Conservation (phyloP, 495 filamentous ascomycete genomes). For the Penicillium fimorum region DNA sequence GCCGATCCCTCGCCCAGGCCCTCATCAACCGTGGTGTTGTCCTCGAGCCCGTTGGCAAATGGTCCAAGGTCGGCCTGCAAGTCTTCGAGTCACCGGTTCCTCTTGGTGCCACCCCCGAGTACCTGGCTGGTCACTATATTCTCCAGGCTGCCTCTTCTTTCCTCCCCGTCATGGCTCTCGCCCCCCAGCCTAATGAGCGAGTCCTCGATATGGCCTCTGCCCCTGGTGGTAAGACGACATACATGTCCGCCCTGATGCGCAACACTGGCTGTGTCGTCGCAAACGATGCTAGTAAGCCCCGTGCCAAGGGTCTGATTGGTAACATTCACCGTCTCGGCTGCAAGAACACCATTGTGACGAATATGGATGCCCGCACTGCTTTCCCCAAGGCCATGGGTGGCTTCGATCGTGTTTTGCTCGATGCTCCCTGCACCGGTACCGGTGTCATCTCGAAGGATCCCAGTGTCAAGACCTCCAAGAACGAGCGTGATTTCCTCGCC, state of each 20-base stretch:
- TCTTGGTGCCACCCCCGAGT: constrained; percentile 96
- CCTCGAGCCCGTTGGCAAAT: constrained; percentile 95
- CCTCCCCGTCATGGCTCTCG: constrained; percentile 95
- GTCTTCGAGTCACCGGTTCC: constrained; percentile 93
- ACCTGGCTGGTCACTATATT: constrained; percentile 96
- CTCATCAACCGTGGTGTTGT: constrained; percentile 97
- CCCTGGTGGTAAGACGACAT: constrained; percentile 95
- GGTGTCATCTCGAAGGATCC: constrained; percentile 95
- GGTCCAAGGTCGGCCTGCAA: constrained; percentile 96
- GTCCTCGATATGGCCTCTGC: constrained; percentile 95
- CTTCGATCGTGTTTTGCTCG: constrained; percentile 81
- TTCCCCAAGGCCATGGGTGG: constrained; percentile 94
- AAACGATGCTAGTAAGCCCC: constrained; percentile 90
- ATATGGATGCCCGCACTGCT: constrained; percentile 80
- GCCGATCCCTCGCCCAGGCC: constrained; percentile 86
- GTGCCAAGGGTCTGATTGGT: constrained; percentile 94
- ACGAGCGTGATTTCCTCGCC: constrained; percentile 84
- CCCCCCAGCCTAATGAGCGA: constrained; percentile 88
- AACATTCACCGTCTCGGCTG: constrained; percentile 95
- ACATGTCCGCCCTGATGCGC: constrained; percentile 96
- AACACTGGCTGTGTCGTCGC: constrained; percentile 96
- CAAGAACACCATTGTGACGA: constrained; percentile 91
- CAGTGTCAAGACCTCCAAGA: constrained; percentile 95
- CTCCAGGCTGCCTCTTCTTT: constrained; percentile 96
- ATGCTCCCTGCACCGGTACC: constrained; percentile 79